These are phyloP conservation scores for Candolleomyces eurysporus DNA, from an alignment of 768 basidiomycete species.

Conservation along the genomic window DNA sequence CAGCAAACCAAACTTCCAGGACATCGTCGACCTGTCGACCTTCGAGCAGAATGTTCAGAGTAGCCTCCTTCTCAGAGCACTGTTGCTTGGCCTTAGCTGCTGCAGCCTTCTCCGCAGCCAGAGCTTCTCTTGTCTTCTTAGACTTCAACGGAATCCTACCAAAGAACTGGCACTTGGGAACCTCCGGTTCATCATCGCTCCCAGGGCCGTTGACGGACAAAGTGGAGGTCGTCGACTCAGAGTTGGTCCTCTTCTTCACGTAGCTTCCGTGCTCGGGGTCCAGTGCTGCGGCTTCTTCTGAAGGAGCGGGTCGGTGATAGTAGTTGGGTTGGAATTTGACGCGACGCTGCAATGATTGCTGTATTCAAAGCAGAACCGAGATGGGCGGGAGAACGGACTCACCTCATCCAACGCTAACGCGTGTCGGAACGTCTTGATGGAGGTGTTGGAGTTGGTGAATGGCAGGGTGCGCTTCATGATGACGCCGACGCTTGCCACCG, in stretches of 20 bases:
- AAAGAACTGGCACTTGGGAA: too few relatives aligned
- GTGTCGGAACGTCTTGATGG: constrained; percentile 72
- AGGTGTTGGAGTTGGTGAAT: constrained; percentile 62
- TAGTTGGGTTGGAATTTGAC: constrained; percentile 60
- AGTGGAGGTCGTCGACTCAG: too few relatives aligned
- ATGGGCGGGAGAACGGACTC: constrained; percentile 11
- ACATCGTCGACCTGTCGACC: constrained; percentile 40
- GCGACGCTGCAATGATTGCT: constrained; percentile 45
- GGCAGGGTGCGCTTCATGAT: constrained; percentile 60
- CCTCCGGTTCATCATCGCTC: too few relatives aligned
- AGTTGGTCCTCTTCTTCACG: too few relatives aligned
- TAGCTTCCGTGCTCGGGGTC: too few relatives aligned
- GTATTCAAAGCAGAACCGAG: background rate
- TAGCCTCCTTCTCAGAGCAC: constrained; percentile 6
- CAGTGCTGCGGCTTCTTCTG: background rate
- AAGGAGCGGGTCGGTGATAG: constrained; percentile 43
- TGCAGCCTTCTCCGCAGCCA: too few relatives aligned
- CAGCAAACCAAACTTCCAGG: constrained; percentile 79
- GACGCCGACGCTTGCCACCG: constrained; percentile 73
- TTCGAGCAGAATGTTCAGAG: constrained; percentile 4
- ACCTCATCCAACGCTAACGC: constrained; percentile 80
- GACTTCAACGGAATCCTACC: too few relatives aligned
- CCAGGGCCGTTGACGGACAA: too few relatives aligned
- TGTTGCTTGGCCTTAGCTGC: background rate
- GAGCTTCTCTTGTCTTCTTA: too few relatives aligned